Evolutionary conservation across 495 filamentous ascomycete species (phyloP), one percentile per base, ranked within the genome.

Genomic region (Hypoxylon intermedium): DNA sequence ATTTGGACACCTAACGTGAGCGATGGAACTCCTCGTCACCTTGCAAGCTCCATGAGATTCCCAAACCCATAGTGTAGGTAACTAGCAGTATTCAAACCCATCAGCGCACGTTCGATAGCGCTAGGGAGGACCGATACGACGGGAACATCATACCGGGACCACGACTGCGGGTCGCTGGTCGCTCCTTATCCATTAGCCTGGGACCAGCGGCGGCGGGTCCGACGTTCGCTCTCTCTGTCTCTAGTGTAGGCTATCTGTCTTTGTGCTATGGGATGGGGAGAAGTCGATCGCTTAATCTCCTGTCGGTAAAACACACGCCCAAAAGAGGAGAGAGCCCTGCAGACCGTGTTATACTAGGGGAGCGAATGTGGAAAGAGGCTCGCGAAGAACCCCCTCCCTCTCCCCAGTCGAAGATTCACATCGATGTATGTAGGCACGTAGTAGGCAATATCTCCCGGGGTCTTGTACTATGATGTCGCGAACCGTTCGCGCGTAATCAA

Each of bases 41-140:
- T 26, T 26, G 24, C 24, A 26, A 26, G 24, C 7, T 26, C 7
- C 9, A 21, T 34, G 45, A 26, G n/a, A 33, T 24, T 26, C 28
- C 23, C 28, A 13, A 43, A 15, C 20, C 38, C 51, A 34, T 55
- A 37, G 34, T n/a, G n/a, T n/a, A n/a, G n/a, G n/a, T n/a, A n/a
- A n/a, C n/a, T n/a, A n/a, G n/a, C n/a, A n/a, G n/a, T n/a, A n/a
- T 26, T 46, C 55, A 46, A 59, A 41, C n/a, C 56, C 56, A 53
- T 9, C 23, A 40, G 41, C 12, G 26, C 41, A 48, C 47, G 56
- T 18, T 60, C 48, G 41, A 41, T 46, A 24, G 48, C 56, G 12
- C 48, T 42, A 47, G 48, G 41, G 46, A 52, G 48, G 48, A 34
- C 56, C 56, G 56, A 60, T 59, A 58, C 19, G 36, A 30, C 15